Base-by-base conservation (phyloP, 2,329 filamentous ascomycete genomes). In the Sporothrix brasiliensis region DNA sequence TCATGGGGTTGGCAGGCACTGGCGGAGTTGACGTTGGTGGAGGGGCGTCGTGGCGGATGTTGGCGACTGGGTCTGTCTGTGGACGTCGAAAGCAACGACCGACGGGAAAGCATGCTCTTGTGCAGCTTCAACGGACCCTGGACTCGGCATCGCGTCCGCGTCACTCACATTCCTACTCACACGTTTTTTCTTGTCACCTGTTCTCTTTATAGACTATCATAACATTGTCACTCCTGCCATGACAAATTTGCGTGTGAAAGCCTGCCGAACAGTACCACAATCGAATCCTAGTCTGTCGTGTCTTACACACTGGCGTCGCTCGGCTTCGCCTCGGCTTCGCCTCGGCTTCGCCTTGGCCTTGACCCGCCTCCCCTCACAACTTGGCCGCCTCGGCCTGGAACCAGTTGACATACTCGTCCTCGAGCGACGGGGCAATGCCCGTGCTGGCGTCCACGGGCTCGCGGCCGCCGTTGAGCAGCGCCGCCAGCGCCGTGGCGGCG, bases 401-500 rank as follows among this genome's bases (percentile, higher is more conserved):
- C 70, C 70, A 71, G 49, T 67, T 54, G 10, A 71, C 11, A 19
- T 67, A 71, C 60, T 69, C 60, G 21, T 71, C 67, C 58, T 69
- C 54, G 9, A 54, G 19, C 24, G 67, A 34, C 49, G 39, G 58
- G 13, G 70, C 58, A 50, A 71, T 69, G 47, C 67, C 67, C 21
- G 65, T 67, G 30, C 61, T 52, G 5, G 58, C 21, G 41, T 71
- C 41, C 39, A 50, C 50, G n/a, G 70, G 67, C 52, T 71, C 70
- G 14, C 53, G 56, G 30, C 68, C 70, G 10, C 69, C 67, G 53
- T 69, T 69, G n/a, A 67, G 13, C 34, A 67, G 66, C 47, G 53
- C 11, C 1, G 30, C 58, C 27, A 72, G 50, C 4, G 52, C 66
- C 1, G 49, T 61, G 10, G 69, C 67, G 50, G 71, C 79, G 72